Percentiles rank a stretch among this genome's conserved stretches.
phyloP scores from a whole-genome alignment of 2,329 filamentous ascomycete species.

The Colletotrichum sp. region DNA sequence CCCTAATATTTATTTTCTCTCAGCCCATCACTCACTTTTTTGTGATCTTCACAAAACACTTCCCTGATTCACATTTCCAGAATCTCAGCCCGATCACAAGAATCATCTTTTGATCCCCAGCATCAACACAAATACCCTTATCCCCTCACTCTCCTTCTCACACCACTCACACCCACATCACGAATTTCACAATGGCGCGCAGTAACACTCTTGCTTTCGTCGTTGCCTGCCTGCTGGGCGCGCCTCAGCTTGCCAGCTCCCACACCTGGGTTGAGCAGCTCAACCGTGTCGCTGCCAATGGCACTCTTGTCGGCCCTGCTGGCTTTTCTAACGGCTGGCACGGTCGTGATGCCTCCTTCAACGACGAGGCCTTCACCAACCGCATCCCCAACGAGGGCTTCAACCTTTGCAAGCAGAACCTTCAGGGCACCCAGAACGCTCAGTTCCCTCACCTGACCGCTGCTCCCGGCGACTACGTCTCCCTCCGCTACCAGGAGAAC shows the following conservation, averaged over 20 bases:
- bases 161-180: not conserved
- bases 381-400: constrained; percentile 63
- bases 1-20: not conserved
- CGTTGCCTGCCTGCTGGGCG: constrained; percentile 32
- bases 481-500: constrained; percentile 75
- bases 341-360: constrained; percentile 61
- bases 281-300: constrained; percentile 73
- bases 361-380: constrained; percentile 64
- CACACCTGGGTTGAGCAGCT: constrained; percentile 89
- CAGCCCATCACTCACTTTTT: not conserved
- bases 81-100: not conserved
- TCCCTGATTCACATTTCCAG: not conserved
- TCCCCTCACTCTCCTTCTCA: not conserved
- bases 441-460: constrained; percentile 68
- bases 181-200: not conserved
- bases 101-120: not conserved
- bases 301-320: constrained; percentile 70
- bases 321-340: constrained; percentile 80
- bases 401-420: not conserved
- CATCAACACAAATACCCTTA: not conserved
- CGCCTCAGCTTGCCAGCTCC: constrained; percentile 41
- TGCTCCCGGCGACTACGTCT: constrained; percentile 66
- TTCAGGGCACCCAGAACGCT: not conserved
- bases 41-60: not conserved
- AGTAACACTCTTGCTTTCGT: constrained; percentile 28